Base-by-base conservation (phyloP, 192 early-diverging fungal species). In the Fimicolochytrium jonesii region DNA sequence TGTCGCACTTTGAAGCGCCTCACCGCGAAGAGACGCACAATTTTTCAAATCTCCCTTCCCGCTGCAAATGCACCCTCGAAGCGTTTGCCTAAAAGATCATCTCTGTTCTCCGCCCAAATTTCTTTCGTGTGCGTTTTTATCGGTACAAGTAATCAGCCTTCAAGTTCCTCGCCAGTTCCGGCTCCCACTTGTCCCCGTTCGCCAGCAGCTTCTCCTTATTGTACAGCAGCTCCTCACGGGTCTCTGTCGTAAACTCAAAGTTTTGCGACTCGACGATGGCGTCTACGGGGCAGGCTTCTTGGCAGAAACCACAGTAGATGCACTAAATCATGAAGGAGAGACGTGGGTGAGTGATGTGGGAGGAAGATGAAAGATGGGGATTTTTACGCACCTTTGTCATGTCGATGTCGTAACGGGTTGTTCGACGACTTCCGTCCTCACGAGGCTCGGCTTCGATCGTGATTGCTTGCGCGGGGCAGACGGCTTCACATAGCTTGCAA, bases 101-200 rank as follows among this genome's bases (percentile, higher is more conserved):
- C 10, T 41, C 39, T n/a, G 9, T 41, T 41, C 10, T n/a, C 39
- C 10, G n/a, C 9, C 39, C 10, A 11, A 11, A n/a, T n/a, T n/a
- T n/a, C n/a, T n/a, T n/a, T 50, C 15, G 18, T 43, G 18, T 59
- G 41, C 6, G 48, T 51, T 4, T 50, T 49, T 63, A 62, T 25
- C 79, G 69, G 69, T 81, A 77, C 41, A 81, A 51, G 54, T 81
- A 64, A 45, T 81, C 79, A 13, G 75, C 72, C 68, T 77, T 66
- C 73, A 81, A 63, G 59, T 77, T 81, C 31, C 79, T 63, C 13
- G 79, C 79, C 61, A 81, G 72, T 61, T 81, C 79, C 17, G 73
- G 59, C 76, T 98, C 95, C 93, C 95, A 98, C 79, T 93, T 94
- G 74, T 98, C 95, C 65, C 95, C 95, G 67, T 98, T 98, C 30